Evolutionary conservation across 345 rosid genomes (phyloP), one percentile per base, ranked within the genome.

Genomic region (Dipteronia sinensis): DNA sequence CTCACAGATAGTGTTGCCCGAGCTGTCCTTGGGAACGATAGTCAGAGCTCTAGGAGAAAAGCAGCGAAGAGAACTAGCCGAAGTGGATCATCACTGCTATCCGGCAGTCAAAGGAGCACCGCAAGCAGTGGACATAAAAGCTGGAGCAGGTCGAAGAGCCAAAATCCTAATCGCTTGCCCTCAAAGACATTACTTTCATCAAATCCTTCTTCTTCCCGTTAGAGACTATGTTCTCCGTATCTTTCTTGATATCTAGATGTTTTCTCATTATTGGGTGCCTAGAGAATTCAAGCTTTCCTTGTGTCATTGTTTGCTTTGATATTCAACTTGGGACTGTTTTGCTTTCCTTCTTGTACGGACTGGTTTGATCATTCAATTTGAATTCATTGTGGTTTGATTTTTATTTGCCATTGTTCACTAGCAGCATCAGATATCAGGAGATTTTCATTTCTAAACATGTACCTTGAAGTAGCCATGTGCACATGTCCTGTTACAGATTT

Each of bases 1-100:
- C 85, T 89, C 25, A 90, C 87, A 15, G 97, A 92, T 55, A 87
- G 96, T 19, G 89, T 96, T 1, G 93, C 98, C 6, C 90, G 83
- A 87, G 97, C 99, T 29, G 97, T 95, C 1, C 83, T 93, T 34
- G 92, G 97, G 17, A 84, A 73, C 40, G 72, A 85, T 66, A 72
- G 77, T 65, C 77, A 79, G 81, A 78, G 79, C 77, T 76, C 84
- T 13, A 82, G 83, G 29, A 83, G 89, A 81, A 89, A 72, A 75
- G 71, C 82, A 44, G 75, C 10, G 25, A 82, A 75, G 85, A 78
- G 85, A 84, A 79, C 46, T 40, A 82, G 78, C 82, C 77, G 81
- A 59, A 81, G 84, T 15, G 80, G 80, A 62, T 75, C 88, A 23
- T 75, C 88, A 23, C 19, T 42, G 65, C n/a, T 79, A 58, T 76